Evolutionary conservation across 1,284 basidiomycete species (phyloP).

Genomic region (Fomitopsis palustris): DNA sequence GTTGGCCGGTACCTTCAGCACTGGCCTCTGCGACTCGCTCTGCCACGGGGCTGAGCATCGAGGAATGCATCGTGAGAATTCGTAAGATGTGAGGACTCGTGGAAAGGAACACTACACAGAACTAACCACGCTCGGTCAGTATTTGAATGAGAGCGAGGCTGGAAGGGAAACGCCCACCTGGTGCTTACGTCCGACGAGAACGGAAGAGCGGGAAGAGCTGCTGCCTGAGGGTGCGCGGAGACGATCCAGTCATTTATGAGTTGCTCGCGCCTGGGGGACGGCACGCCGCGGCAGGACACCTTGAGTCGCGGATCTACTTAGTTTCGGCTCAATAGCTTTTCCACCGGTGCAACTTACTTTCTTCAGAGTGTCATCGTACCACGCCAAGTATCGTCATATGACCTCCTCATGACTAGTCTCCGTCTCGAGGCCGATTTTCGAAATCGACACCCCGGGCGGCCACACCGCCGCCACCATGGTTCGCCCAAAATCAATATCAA

Average conservation of each 20-base stretch:
- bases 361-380: neutral
- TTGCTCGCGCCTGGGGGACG: neutral
- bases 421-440: too few relatives aligned
- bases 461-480: too few relatives aligned
- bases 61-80: neutral
- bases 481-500: too few relatives aligned
- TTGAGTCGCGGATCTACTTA: neutral
- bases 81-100: neutral
- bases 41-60: neutral
- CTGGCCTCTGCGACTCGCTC: too few relatives aligned
- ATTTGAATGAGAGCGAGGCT: neutral
- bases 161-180: neutral
- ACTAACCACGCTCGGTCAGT: neutral
- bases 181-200: neutral
- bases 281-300: neutral
- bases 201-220: neutral
- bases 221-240: neutral
- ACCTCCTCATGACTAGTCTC: too few relatives aligned
- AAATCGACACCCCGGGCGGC: too few relatives aligned
- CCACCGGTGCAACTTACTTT: neutral
- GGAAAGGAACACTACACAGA: neutral
- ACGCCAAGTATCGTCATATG: too few relatives aligned
- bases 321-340: neutral
- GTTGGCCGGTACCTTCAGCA: too few relatives aligned
- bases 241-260: neutral